Evolutionary conservation across 2,329 filamentous ascomycete genomes (phyloP).

Genomic region (Xylariaceae sp.): DNA sequence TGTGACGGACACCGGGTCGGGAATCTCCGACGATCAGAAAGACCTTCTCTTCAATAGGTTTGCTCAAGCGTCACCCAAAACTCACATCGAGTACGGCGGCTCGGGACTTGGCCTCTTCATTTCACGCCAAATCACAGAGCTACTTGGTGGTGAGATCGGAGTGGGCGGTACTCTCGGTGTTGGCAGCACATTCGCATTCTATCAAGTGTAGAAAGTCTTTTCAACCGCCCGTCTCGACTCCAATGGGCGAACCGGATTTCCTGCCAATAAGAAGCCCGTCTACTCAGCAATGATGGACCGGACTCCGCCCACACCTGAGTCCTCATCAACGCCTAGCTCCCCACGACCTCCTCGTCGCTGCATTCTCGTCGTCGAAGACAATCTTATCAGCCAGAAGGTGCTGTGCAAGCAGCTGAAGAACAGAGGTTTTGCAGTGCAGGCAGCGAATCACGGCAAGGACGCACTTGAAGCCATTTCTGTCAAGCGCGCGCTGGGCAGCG

Average conservation of each 20-base stretch:
- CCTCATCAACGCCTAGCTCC: neutral
- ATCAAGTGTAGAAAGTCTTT: conserved; percentile 51
- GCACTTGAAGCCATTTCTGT: conserved; percentile 23
- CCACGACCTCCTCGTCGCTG: neutral
- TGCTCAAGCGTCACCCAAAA: conserved; percentile 72
- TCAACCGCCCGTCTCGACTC: conserved; percentile 11
- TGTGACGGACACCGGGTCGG: conserved; percentile 75
- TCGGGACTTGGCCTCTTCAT: conserved; percentile 79
- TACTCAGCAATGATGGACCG: conserved; percentile 3
- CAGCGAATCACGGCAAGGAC: conserved; percentile 35
- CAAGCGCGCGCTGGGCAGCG: neutral
- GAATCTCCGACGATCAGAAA: conserved; percentile 68
- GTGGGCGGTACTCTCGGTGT: conserved; percentile 65
- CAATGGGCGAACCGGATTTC: conserved; percentile 14
- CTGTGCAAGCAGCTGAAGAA: conserved; percentile 50
- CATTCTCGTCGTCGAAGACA: conserved; percentile 59
- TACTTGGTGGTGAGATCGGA: conserved; percentile 78
- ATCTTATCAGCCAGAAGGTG: conserved; percentile 59
- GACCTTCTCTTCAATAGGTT: conserved; percentile 76
- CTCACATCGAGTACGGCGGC: conserved; percentile 76
- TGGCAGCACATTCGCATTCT: conserved; percentile 76
- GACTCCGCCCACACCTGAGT: neutral
- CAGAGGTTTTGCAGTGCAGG: conserved; percentile 48
- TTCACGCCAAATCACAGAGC: conserved; percentile 72
- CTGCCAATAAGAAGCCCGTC: conserved; percentile 10